These are phyloP conservation scores for Fusarium keratoplasticum DNA, from an alignment of 2,329 filamentous ascomycete species.

Conservation along the genomic window DNA sequence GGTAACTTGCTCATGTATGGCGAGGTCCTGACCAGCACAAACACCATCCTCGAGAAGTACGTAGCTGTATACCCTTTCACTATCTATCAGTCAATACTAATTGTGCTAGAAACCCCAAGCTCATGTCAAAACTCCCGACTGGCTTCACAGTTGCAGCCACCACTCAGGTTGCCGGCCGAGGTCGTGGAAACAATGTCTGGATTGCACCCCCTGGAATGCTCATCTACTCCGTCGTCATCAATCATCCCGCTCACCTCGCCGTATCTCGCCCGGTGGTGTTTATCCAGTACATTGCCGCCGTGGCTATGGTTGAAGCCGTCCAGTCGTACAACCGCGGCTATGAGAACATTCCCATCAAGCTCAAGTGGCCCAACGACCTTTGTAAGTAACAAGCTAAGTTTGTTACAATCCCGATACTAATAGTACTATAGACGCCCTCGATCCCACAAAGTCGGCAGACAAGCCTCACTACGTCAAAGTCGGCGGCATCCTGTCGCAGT, in stretches of 20 bases:
- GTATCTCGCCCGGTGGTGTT: conserved; percentile 86
- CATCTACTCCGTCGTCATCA: conserved; percentile 89
- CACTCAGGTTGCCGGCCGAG: conserved; percentile 87
- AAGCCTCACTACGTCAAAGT: conserved; percentile 81
- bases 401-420: not conserved
- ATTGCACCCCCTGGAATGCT: conserved; percentile 87
- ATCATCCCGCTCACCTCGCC: conserved; percentile 81
- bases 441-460: conserved; percentile 65
- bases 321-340: conserved; percentile 84
- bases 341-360: conserved; percentile 78
- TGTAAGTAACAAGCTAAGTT: conserved; percentile 59
- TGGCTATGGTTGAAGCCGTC: conserved; percentile 88
- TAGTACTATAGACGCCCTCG: conserved; percentile 68
- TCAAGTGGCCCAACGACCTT: conserved; percentile 99
- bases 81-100: not conserved
- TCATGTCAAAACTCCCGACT: conserved; percentile 80
- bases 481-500: conserved; percentile 92
- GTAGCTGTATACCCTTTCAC: too few relatives aligned
- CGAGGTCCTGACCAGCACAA: conserved; percentile 93
- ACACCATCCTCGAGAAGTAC: conserved; percentile 85
- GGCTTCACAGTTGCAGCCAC: conserved; percentile 93
- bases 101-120: conserved; percentile 73
- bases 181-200: conserved; percentile 94
- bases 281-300: conserved; percentile 90
- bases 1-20: conserved; percentile 86